Conservation (phyloP, 2,329 filamentous ascomycete species). For the Diaporthe australafricana region DNA sequence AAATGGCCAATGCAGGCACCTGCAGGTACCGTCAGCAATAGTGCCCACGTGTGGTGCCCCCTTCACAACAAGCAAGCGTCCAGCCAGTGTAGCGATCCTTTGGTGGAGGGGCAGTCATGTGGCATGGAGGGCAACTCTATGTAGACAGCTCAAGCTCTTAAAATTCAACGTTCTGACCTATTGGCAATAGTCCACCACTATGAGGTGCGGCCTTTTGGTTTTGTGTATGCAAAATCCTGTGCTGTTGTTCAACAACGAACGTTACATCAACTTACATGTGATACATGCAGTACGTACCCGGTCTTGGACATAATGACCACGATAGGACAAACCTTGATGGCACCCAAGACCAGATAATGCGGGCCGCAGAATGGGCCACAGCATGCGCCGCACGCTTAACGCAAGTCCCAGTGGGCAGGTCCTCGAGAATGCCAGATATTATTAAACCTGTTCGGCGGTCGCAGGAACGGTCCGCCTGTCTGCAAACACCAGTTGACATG, state of each 20-base stretch:
- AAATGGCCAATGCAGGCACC: too few relatives aligned
- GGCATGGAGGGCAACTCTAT: background rate
- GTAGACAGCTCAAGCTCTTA: background rate
- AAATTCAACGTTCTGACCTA: too few relatives aligned
- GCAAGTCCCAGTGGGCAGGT: slow-evolving; percentile 5
- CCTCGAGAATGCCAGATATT: background rate
- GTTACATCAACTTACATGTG: background rate
- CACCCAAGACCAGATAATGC: background rate
- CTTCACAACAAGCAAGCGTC: too few relatives aligned
- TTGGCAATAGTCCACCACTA: background rate
- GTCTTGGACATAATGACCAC: background rate
- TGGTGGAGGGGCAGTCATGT: too few relatives aligned
- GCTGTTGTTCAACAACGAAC: background rate
- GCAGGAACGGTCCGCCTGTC: slow-evolving; percentile 16
- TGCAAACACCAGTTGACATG: slow-evolving; percentile 12
- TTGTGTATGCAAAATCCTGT: background rate
- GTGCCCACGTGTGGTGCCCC: too few relatives aligned
- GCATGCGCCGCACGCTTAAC: slow-evolving; percentile 25
- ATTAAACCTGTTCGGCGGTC: slow-evolving; percentile 10
- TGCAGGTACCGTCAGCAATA: too few relatives aligned
- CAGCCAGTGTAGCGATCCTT: too few relatives aligned
- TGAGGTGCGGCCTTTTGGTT: background rate
- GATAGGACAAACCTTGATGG: background rate
- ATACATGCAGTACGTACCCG: background rate
- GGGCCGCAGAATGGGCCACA: slow-evolving; percentile 29